These are phyloP conservation scores for Trichoderma sp. DNA, from an alignment of 2,329 filamentous ascomycete species.

Conservation along the genomic window DNA sequence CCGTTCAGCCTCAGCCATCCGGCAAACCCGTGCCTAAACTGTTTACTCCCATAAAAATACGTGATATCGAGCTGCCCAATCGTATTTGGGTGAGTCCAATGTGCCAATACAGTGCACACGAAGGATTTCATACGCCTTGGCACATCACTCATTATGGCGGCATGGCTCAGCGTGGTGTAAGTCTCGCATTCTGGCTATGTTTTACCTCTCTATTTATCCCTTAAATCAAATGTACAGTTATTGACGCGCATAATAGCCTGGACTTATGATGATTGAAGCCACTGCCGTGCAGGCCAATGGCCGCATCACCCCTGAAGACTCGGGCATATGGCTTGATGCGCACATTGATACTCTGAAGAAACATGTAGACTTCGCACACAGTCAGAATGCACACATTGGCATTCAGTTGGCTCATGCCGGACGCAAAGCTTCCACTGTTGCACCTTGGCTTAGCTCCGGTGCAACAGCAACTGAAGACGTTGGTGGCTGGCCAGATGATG, in stretches of 20 bases:
- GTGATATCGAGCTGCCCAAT: constrained; percentile 49
- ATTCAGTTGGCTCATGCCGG: constrained; percentile 80
- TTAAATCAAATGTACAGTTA: neutral
- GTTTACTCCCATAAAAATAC: constrained; percentile 52
- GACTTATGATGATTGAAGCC: constrained; percentile 68
- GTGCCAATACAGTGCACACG: constrained; percentile 50
- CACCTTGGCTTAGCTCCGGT: constrained; percentile 67
- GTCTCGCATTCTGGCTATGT: neutral
- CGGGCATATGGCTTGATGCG: constrained; percentile 70
- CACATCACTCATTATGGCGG: constrained; percentile 74
- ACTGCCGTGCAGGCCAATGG: constrained; percentile 67
- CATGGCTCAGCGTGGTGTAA: constrained; percentile 64
- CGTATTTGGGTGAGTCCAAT: constrained; percentile 51
- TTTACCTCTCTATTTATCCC: neutral
- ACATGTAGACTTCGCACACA: constrained; percentile 64
- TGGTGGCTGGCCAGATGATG: constrained; percentile 55
- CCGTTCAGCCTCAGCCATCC: neutral
- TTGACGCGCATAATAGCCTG: constrained; percentile 43
- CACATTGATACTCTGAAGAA: constrained; percentile 64
- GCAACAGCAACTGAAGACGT: constrained; percentile 44
- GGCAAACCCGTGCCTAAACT: constrained; percentile 45
- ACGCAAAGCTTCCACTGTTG: constrained; percentile 59
- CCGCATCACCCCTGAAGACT: constrained; percentile 73
- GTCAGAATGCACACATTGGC: constrained; percentile 64
- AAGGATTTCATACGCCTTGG: constrained; percentile 68